Conservation (phyloP, 1,284 basidiomycete genomes). For the Xanthoconium separans region DNA sequence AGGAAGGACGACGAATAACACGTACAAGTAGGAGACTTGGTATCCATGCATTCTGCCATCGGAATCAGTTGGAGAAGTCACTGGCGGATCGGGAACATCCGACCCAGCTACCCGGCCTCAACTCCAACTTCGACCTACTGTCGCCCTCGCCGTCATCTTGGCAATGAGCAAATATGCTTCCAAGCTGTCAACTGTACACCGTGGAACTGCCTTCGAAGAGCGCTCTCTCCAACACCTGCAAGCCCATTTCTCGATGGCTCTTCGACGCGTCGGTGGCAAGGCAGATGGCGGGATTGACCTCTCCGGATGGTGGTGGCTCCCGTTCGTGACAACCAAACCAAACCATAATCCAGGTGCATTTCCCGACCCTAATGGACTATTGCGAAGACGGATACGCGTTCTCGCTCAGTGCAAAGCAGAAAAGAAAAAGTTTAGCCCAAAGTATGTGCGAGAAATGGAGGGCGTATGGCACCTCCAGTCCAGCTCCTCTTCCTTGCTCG, state of each 20-base stretch:
- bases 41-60: too few relatives aligned
- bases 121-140: too few relatives aligned
- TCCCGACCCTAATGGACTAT: constrained; percentile 20
- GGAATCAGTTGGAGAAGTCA: too few relatives aligned
- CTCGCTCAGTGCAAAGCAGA: constrained; percentile 91
- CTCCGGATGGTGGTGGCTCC: constrained; percentile 92
- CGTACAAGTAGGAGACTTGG: too few relatives aligned
- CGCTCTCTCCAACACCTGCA: constrained; percentile 64
- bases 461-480: constrained; percentile 58
- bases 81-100: too few relatives aligned
- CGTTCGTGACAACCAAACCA: constrained; percentile 29
- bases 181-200: constrained; percentile 45
- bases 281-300: constrained; percentile 87
- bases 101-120: too few relatives aligned
- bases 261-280: constrained; percentile 75
- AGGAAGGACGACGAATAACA: too few relatives aligned
- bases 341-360: constrained; percentile 6
- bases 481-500: not conserved
- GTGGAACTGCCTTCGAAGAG: constrained; percentile 77
- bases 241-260: constrained; percentile 72
- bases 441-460: constrained; percentile 84
- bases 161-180: constrained; percentile 1
- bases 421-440: constrained; percentile 73
- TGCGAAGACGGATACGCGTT: constrained; percentile 60
- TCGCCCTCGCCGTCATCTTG: not conserved